A percentile compares a stretch with the other conserved stretches of the same genome.
phyloP scores from a whole-genome alignment of 2,329 filamentous ascomycete species.

The Epichloe gansuensis region DNA sequence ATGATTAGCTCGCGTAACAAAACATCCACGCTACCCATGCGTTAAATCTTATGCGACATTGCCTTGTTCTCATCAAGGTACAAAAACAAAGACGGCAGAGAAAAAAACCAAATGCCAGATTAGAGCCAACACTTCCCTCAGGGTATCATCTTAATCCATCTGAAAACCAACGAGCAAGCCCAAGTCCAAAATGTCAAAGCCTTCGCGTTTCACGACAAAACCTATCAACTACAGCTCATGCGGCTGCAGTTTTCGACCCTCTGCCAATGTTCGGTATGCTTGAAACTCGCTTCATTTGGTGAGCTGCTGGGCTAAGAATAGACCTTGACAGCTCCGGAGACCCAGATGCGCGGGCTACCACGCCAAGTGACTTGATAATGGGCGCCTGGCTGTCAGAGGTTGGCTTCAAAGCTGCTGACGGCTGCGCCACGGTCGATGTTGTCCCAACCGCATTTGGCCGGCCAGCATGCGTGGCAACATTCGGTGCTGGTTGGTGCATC shows the following conservation, averaged over 20 bases:
- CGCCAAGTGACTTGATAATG: conserved; percentile 16
- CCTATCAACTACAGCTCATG: conserved; percentile 12
- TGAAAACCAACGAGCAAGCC: neutral
- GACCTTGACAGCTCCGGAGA: conserved; percentile 34
- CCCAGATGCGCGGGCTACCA: conserved; percentile 20
- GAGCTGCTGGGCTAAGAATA: conserved; percentile 19
- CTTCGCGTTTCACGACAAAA: neutral
- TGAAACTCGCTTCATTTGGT: conserved; percentile 22
- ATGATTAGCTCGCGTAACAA: neutral
- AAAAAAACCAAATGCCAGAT: conserved; percentile 3
- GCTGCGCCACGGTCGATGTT: neutral
- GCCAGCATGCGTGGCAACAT: conserved; percentile 4
- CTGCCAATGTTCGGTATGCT: conserved; percentile 20
- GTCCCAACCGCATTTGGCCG: conserved; percentile 2
- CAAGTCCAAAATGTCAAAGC: neutral
- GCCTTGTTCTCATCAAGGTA: neutral
- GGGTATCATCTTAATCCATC: conserved; percentile 27
- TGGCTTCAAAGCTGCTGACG: conserved; percentile 13
- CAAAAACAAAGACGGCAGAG: neutral
- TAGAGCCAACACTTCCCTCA: conserved; percentile 15
- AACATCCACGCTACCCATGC: conserved; percentile 3
- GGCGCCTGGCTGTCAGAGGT: conserved; percentile 12
- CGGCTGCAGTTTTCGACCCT: conserved; percentile 23
- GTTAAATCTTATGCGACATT: neutral
- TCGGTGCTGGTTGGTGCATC: conserved; percentile 27